Evolutionary conservation across 176 grass and related monocot species (phyloP).

Genomic region (Oryza australiensis): DNA sequence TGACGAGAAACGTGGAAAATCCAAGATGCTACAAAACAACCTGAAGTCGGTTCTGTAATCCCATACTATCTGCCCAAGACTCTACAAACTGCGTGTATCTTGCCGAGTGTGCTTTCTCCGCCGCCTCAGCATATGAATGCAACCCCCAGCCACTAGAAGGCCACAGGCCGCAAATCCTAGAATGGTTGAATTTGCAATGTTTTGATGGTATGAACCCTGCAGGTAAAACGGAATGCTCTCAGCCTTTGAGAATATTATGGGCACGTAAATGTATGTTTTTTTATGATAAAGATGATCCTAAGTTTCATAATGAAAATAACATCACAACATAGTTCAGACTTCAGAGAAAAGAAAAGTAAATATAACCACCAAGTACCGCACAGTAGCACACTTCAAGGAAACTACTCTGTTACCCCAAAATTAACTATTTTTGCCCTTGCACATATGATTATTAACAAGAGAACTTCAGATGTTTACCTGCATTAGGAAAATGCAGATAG

Average conservation of each 20-base stretch:
- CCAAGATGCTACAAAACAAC: constrained; percentile 12
- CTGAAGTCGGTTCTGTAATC: not conserved
- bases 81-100: constrained; percentile 59
- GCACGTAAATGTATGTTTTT: not conserved
- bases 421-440: not conserved
- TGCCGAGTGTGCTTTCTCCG: constrained; percentile 67
- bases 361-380: not conserved
- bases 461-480: constrained; percentile 40
- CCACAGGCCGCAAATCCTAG: constrained; percentile 64
- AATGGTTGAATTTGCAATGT: constrained; percentile 64
- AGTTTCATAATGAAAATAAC: not conserved
- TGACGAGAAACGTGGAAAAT: not conserved
- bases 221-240: not conserved
- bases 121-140: constrained; percentile 58
- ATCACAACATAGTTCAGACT: not conserved
- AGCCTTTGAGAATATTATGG: not conserved
- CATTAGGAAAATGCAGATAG: constrained; percentile 57
- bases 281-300: not conserved
- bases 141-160: constrained; percentile 57
- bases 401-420: not conserved
- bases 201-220: constrained; percentile 56
- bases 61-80: not conserved
- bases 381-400: not conserved
- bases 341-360: not conserved
- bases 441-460: not conserved